These are phyloP conservation scores for Capronia americana DNA, from an alignment of 2,329 filamentous ascomycete genomes.

Conservation along the genomic window DNA sequence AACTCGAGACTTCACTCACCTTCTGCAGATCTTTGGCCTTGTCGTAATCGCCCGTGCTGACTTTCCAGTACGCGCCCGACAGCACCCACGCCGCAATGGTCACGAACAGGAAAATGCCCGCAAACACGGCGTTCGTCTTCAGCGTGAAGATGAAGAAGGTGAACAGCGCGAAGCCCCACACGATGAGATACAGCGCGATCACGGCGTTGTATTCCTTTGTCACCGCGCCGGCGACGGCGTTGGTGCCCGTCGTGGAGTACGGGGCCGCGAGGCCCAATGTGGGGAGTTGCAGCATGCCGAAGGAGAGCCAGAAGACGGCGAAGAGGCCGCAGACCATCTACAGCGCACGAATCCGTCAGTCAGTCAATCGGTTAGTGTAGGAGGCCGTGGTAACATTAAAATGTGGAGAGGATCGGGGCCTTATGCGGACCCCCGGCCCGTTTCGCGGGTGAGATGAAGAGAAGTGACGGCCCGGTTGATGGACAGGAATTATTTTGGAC, in stretches of 20 bases:
- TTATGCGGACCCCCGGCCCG: too few species aligned
- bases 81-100: constrained; percentile 36
- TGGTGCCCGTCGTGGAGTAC: constrained; percentile 33
- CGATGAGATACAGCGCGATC: constrained; percentile 38
- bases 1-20: constrained; percentile 24
- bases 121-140: constrained; percentile 38
- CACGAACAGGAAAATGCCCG: constrained; percentile 37
- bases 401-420: too few species aligned
- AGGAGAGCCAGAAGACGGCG: constrained; percentile 38
- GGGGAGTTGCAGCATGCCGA: constrained; percentile 37
- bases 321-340: constrained; percentile 37
- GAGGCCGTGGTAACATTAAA: too few species aligned
- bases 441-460: background rate
- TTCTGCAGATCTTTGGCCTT: constrained; percentile 33
- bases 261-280: constrained; percentile 36
- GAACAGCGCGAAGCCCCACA: constrained; percentile 39
- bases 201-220: constrained; percentile 37
- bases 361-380: background rate
- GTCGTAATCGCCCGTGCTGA: constrained; percentile 35
- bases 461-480: background rate
- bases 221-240: constrained; percentile 29
- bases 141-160: constrained; percentile 40
- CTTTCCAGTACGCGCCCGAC: constrained; percentile 39
- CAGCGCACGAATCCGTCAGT: background rate
- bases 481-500: background rate